These are phyloP conservation scores for Nicotiana rustica DNA, from an alignment of 305 asterid genomes.

Conservation along the genomic window DNA sequence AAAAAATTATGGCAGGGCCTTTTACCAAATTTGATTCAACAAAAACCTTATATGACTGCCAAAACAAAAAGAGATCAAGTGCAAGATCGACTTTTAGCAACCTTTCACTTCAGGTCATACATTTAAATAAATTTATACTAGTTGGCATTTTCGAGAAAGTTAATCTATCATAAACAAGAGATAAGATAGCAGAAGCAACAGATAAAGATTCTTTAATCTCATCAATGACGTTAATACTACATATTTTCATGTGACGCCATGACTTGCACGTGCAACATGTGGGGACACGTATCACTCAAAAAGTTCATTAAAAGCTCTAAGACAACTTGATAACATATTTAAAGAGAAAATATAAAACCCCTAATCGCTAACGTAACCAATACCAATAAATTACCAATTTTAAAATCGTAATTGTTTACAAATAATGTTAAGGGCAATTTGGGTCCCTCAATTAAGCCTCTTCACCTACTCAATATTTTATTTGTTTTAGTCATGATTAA, in stretches of 20 bases:
- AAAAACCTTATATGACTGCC: background rate
- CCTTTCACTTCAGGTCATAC: background rate
- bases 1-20: too few species aligned
- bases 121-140: background rate
- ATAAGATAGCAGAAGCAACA: conserved; percentile 41
- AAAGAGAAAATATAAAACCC: background rate
- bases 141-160: background rate
- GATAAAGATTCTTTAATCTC: conserved; percentile 12
- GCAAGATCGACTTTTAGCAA: background rate
- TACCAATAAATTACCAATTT: conserved; percentile 5
- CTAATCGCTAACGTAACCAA: background rate
- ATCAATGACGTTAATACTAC: conserved; percentile 42
- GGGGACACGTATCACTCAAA: conserved; percentile 37
- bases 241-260: conserved; percentile 44
- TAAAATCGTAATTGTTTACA: conserved; percentile 14
- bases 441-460: conserved; percentile 43
- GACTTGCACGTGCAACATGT: conserved; percentile 51
- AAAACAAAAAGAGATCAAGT: conserved; percentile 2
- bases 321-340: conserved; percentile 18
- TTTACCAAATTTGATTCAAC: background rate
- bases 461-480: conserved; percentile 42
- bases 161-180: conserved; percentile 26
- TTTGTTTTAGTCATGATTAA: conserved; percentile 11
- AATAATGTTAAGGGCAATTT: conserved; percentile 36
- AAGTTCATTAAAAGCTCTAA: conserved; percentile 30